phyloP scores from a whole-genome alignment of 768 basidiomycete genomes.

The Leccinum uliginosum region DNA sequence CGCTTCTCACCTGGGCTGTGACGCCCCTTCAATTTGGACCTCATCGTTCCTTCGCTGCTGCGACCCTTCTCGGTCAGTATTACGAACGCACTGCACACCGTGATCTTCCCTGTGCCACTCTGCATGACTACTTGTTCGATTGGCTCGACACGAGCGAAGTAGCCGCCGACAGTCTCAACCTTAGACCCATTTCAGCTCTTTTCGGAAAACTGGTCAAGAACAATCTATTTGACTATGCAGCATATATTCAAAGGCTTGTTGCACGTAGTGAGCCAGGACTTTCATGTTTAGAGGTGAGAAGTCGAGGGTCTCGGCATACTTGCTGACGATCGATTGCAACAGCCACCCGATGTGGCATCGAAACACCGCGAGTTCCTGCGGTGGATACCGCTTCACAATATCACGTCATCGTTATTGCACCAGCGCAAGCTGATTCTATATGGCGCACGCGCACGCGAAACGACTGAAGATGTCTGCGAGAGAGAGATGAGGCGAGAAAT shows the following conservation, averaged over 20 bases:
- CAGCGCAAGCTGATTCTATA: slow-evolving; percentile 70
- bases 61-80: slow-evolving; percentile 63
- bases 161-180: slow-evolving; percentile 51
- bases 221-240: slow-evolving; percentile 69
- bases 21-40: slow-evolving; percentile 80
- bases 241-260: slow-evolving; percentile 76
- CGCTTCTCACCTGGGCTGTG: slow-evolving; percentile 76
- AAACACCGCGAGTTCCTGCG: slow-evolving; percentile 67
- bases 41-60: slow-evolving; percentile 72
- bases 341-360: slow-evolving; percentile 33
- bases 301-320: background rate
- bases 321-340: background rate
- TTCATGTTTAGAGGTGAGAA: slow-evolving; percentile 46
- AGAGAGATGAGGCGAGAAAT: slow-evolving; percentile 70
- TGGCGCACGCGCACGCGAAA: slow-evolving; percentile 63
- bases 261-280: slow-evolving; percentile 70
- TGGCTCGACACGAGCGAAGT: slow-evolving; percentile 72
- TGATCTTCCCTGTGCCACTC: slow-evolving; percentile 51
- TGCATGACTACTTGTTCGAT: slow-evolving; percentile 76
- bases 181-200: slow-evolving; percentile 58
- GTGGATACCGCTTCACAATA: slow-evolving; percentile 66
- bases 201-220: slow-evolving; percentile 68
- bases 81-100: slow-evolving; percentile 61
- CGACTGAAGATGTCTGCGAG: slow-evolving; percentile 67
- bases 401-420: slow-evolving; percentile 53